Conservation (phyloP, 208 protist species). For the Trypanosomatidae sp. region DNA sequence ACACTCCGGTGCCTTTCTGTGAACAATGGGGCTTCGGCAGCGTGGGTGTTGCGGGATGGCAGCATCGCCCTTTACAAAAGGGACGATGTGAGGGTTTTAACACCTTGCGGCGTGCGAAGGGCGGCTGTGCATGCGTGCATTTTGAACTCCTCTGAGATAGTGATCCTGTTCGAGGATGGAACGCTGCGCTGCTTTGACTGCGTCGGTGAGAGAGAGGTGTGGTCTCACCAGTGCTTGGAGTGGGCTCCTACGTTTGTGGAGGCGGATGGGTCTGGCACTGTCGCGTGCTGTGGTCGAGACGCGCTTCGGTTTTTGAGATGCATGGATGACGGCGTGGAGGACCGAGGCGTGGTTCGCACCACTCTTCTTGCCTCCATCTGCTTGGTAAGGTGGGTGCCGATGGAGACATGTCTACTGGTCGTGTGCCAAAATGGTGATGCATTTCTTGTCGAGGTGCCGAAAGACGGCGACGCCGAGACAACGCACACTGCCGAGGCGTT, state of each 20-base stretch:
- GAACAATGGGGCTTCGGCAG: neutral
- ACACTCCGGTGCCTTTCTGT: constrained; percentile 18
- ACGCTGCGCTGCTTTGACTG: constrained; percentile 11
- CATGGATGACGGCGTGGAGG: neutral
- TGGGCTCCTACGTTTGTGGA: constrained; percentile 12
- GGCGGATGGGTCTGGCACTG: constrained; percentile 16
- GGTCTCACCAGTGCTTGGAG: constrained; percentile 14
- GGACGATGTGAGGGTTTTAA: constrained; percentile 3
- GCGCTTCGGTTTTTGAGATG: constrained; percentile 21
- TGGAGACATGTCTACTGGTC: constrained; percentile 37
- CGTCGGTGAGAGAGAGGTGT: constrained; percentile 8
- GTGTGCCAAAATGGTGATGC: constrained; percentile 67
- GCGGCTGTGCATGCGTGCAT: constrained; percentile 16
- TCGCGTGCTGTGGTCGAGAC: constrained; percentile 17
- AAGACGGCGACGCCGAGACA: constrained; percentile 14
- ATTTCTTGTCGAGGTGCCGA: constrained; percentile 43
- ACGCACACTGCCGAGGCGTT: constrained; percentile 37
- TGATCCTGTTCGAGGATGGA: constrained; percentile 16
- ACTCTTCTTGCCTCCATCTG: constrained; percentile 26
- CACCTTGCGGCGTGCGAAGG: neutral
- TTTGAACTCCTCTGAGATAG: constrained; percentile 7
- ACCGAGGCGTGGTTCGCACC: constrained; percentile 21
- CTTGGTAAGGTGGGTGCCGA: constrained; percentile 36
- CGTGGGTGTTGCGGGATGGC: constrained; percentile 23
- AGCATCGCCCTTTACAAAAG: constrained; percentile 11